Base-by-base conservation (phyloP, 2,329 filamentous ascomycete genomes). In the Botrytis tulipae region DNA sequence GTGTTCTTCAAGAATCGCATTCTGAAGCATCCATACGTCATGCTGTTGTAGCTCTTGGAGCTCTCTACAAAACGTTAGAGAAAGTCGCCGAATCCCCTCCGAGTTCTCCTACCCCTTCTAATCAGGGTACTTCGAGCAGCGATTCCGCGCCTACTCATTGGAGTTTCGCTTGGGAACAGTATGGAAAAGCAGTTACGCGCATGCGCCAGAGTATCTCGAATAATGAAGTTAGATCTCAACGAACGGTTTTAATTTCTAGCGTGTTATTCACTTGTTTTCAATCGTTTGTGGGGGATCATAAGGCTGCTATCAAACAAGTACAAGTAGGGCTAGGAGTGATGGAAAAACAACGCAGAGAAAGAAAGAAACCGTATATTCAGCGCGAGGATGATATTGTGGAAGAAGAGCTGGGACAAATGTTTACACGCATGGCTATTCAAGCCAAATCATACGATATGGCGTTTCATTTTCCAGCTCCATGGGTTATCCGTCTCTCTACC, bases 401-500 rank as follows among this genome's bases (percentile, higher is more conserved):
- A 61, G 85, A 80, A 88, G 89, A 91, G 77, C 83, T 91, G 40
- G 84, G 88, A 9, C 87, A 88, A 68, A 90, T 91, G 83, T 91
- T 91, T 77, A 90, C 87, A 1, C 85, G 89, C 7, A 83, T 91
- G 3, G 88, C 88, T 3, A 89, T 91, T 61, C 89, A 91, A 79
- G 89, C 89, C 61, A 91, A 91, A 78, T 90, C 88, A 0, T 91
- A 91, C 78, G 89, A 91, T 77, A 88, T 91, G 88, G 89, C 89
- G 46, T 91, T 91, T 78, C 89, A 91, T 79, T 90, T 91, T 74
- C 89, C 89, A 1, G 84, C 88, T 44, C 88, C 89, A 0, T 89
- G 86, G 73, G 88, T 90, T 10, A 87, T 91, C 74, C 85, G 84
- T 9, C 82, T 88, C 16, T 85, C 84, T 1, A 82, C 85, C 76